phyloP scores from a whole-genome alignment of 2,329 filamentous ascomycete genomes.

The Verticillium tricorpus region DNA sequence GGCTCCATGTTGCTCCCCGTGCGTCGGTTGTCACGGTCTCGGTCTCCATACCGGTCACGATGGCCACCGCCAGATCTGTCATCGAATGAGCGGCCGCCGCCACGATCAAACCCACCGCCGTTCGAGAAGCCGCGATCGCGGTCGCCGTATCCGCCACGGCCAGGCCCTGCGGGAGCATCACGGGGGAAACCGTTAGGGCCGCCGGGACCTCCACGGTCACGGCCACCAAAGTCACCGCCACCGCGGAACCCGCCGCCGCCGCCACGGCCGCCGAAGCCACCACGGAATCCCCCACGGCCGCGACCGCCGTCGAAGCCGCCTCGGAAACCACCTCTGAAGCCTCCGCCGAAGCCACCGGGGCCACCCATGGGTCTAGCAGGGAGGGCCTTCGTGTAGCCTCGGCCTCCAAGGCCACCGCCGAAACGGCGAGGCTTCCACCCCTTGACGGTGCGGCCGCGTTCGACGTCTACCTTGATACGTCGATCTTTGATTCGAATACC shows the following conservation, averaged over 20 bases:
- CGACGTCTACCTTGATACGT: constrained; percentile 89
- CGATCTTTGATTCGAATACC: constrained; percentile 90
- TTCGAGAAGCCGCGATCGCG: constrained; percentile 31
- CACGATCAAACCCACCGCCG: constrained; percentile 52
- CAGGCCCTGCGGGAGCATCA: constrained; percentile 58
- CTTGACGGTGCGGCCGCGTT: constrained; percentile 89
- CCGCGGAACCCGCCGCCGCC: constrained; percentile 35
- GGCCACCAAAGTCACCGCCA: constrained; percentile 40
- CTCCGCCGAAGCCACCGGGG: constrained; percentile 54
- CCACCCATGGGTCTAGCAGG: constrained; percentile 65
- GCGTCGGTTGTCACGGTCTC: constrained; percentile 31
- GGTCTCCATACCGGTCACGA: constrained; percentile 21
- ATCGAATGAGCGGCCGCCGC: constrained; percentile 21
- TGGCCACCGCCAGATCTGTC: constrained; percentile 40
- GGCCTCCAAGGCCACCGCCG: constrained; percentile 86
- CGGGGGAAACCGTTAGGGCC: constrained; percentile 46
- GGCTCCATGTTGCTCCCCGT: constrained; percentile 83
- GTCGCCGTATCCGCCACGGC: constrained; percentile 34
- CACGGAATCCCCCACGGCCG: constrained; percentile 32
- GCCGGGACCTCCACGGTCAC: constrained; percentile 25
- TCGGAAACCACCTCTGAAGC: constrained; percentile 44
- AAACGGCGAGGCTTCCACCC: constrained; percentile 90
- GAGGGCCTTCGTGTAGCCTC: constrained; percentile 83
- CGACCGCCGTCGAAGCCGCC: constrained; percentile 30
- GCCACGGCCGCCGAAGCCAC: constrained; percentile 52